Evolutionary conservation across 164 flowering plant species (phyloP).

Genomic region (Vitis rotundifolia): DNA sequence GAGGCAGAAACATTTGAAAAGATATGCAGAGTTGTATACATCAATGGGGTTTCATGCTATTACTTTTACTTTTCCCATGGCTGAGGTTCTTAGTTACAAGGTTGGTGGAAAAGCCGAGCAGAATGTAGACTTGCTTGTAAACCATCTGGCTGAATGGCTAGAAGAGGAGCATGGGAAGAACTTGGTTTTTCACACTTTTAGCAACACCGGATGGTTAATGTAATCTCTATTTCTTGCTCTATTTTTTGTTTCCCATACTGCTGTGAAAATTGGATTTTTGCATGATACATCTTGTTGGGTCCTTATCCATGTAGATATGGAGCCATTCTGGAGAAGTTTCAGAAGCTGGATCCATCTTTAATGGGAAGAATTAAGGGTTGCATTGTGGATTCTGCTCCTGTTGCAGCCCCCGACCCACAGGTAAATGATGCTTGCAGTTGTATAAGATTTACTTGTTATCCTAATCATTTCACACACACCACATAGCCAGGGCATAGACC

Average conservation of each 20-base stretch:
- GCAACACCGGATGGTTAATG: constrained; percentile 99
- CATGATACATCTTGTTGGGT: constrained; percentile 3
- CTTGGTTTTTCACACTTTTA: constrained; percentile 85
- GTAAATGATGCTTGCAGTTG: constrained; percentile 30
- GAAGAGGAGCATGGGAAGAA: constrained; percentile 81
- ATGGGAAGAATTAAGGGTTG: constrained; percentile 77
- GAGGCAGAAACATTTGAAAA: constrained; percentile 88
- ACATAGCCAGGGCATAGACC: too few relatives aligned
- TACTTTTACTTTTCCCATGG: constrained; percentile 94
- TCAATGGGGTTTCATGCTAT: constrained; percentile 91
- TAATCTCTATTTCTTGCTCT: constrained; percentile 39
- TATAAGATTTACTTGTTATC: neutral
- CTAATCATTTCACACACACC: too few relatives aligned
- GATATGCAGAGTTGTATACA: constrained; percentile 95
- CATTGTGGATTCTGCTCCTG: constrained; percentile 97
- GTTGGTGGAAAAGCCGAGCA: constrained; percentile 92
- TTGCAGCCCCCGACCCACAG: constrained; percentile 92
- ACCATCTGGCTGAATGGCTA: constrained; percentile 88
- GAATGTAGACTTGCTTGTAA: constrained; percentile 71
- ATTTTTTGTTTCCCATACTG: neutral
- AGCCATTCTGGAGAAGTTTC: constrained; percentile 73
- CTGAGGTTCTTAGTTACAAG: constrained; percentile 79
- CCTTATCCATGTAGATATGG: constrained; percentile 65
- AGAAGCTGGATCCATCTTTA: constrained; percentile 62
- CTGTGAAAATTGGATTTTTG: neutral